phyloP scores from a whole-genome alignment of 139 green algal species.

The Haematococcus lacustris region DNA sequence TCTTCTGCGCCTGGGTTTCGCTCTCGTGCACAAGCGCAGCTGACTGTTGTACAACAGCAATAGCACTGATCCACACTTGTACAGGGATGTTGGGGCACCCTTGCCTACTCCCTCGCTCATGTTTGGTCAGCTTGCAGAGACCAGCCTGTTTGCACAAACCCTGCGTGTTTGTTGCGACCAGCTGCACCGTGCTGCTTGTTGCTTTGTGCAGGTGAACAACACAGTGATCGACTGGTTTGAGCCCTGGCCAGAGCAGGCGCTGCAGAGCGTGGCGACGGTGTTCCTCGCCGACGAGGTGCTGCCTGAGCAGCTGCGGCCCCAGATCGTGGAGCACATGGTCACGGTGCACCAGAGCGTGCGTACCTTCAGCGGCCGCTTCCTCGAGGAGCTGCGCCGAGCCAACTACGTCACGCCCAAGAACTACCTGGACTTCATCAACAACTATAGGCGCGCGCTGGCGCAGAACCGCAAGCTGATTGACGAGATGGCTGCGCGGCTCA shows the following conservation, averaged over 20 bases:
- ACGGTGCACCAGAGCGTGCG: slow-evolving; percentile 73
- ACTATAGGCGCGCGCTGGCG: slow-evolving; percentile 63
- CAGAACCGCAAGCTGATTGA: slow-evolving; percentile 43
- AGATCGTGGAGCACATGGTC: slow-evolving; percentile 82
- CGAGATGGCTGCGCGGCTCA: slow-evolving; percentile 53
- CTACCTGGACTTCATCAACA: slow-evolving; percentile 87
- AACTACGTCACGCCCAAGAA: slow-evolving; percentile 95
- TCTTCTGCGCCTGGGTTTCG: no score
- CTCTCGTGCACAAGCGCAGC: no score
- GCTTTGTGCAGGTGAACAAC: slow-evolving; percentile 75
- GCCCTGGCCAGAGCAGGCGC: slow-evolving; percentile 77
- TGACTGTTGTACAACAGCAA: no score
- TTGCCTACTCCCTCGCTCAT: no score
- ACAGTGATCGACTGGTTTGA: slow-evolving; percentile 90
- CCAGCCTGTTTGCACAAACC: no score
- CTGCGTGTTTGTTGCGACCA: no score
- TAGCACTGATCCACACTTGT: no score
- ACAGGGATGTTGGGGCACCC: no score
- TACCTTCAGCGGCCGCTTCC: slow-evolving; percentile 50
- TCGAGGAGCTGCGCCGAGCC: slow-evolving; percentile 64
- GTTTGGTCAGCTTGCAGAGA: no score
- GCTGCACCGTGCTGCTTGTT: no score
- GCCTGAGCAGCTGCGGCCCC: slow-evolving; percentile 30
- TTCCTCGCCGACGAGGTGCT: slow-evolving; percentile 67
- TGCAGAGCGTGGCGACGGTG: slow-evolving; percentile 62